Evolutionary conservation across 495 filamentous ascomycete genomes (phyloP), one percentile per base, ranked within the genome.

Genomic region (Margaritispora aquatica): DNA sequence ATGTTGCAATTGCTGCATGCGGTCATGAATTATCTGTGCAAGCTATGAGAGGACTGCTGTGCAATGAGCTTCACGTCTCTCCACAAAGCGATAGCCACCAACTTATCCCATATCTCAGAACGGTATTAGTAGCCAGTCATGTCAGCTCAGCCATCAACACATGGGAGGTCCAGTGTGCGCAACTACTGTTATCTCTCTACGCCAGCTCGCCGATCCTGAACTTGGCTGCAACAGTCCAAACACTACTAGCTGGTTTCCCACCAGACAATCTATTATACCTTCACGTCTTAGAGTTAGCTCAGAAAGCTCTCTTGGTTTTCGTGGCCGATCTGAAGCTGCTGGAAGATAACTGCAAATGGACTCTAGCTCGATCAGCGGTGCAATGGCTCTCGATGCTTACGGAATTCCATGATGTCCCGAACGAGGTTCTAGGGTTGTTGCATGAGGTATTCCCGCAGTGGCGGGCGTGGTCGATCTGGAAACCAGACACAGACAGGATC

Each of bases 1-100:
- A 54, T 34, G 24, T 62, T 36, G 60, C 60, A 9, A 52, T 62
- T 21, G 60, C 54, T 7, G 54, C 59, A 7, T 56, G 52, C 26
- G 53, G 46, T 1, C 59, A 61, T 29, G 15, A 15, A 22, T 31
- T 61, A 20, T 61, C 59, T 22, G n/a, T 24, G 9, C 22, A 36
- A 17, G 29, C 44, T 24, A 2, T 61, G 10, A 26, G 59, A 49
- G 8, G 22, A 1, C n/a, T 61, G 17, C 20, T 61, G 41, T 20
- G 4, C 5, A 22, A 24, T n/a, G 38, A 44, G 7, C 38, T 44
- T 8, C 15, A 15, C 19, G 38, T 44, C 38, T 3, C 17, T n/a
- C 38, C 3, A 17, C 11, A 44, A 3, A 3, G 10, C 3, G 31
- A 59, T 26, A 22, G 10, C 7, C 13, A 21, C 54, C 13, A 36